Evolutionary conservation across 169 alveolate genomes (phyloP).

Genomic region (Plasmodium gaboni): DNA sequence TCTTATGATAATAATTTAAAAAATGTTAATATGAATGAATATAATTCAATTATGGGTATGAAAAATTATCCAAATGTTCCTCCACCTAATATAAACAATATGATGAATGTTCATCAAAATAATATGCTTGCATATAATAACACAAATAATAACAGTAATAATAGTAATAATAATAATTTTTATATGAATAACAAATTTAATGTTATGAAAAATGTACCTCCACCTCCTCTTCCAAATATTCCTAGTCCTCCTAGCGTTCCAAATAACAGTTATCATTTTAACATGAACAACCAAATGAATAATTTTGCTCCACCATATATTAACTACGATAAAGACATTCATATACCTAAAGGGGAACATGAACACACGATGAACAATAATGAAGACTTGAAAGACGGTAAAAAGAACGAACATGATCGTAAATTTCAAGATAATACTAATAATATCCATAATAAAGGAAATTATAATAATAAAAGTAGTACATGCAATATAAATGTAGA

Average conservation of each 20-base stretch:
- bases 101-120: background rate
- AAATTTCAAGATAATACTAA: background rate
- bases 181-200: constrained; percentile 3
- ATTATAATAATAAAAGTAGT: constrained; percentile 4
- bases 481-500: constrained; percentile 61
- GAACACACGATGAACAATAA: background rate
- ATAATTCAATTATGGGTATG: background rate
- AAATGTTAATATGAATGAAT: background rate
- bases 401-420: background rate
- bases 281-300: background rate
- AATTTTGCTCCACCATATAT: background rate
- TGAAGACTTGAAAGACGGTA: background rate
- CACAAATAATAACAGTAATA: background rate
- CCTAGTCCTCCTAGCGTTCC: background rate
- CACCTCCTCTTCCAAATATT: background rate
- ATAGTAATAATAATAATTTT: constrained; percentile 1
- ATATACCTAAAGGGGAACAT: background rate
- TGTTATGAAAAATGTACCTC: background rate
- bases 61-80: background rate
- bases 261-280: background rate
- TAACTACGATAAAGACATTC: background rate
- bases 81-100: background rate
- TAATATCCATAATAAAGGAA: background rate
- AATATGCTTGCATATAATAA: background rate
- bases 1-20: constrained; percentile 14